Evolutionary conservation across 2,329 filamentous ascomycete species (phyloP), one percentile per base, ranked within the genome.

Genomic region (Elsinoe necatrix): DNA sequence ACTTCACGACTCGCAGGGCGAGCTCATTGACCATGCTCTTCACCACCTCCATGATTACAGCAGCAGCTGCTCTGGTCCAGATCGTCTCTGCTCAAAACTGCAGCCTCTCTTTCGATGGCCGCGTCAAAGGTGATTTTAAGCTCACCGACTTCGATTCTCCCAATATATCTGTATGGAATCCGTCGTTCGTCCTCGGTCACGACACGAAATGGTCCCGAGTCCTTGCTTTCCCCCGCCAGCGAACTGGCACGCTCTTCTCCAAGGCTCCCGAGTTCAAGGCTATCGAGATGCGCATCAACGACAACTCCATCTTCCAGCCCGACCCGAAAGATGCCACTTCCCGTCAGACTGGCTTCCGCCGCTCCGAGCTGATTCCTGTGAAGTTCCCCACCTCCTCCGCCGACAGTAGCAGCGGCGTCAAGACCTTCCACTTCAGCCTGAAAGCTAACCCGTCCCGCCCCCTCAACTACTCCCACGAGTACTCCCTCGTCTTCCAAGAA

Each of bases 281-380:
- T 3, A 61, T 82, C 20, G 78, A 80, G 63, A 76, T 82, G 8
- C 81, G 78, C 39, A 77, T 83, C 65, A 75, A 67, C 58, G 81
- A 84, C 66, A 63, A 75, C 58, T 82, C 79, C 62, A 82, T 85
- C 67, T 85, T 84, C 68, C 61, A 72, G 63, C 75, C 77, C 62
- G 66, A 74, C 50, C 80, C 84, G 66, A 18, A n/a, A 18, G 48
- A 52, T 18, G 20, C 20, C 34, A 69, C 68, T 4, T 81, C 81
- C 20, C 84, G 84, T 70, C 82, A 85, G 67, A 69, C 69, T 1
- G 82, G 82, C 18, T 84, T 85, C 71, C 76, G 82, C 39, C 79
- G 82, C 60, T 79, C 78, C 1, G 81, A 82, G 59, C 73, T 83
- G 54, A 74, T 81, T 56, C 72, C 77, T 67, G 72, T 61, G 70